Evolutionary conservation across 202 grass and related monocot species (phyloP).

Genomic region (Dendrocalamus latiflorus): DNA sequence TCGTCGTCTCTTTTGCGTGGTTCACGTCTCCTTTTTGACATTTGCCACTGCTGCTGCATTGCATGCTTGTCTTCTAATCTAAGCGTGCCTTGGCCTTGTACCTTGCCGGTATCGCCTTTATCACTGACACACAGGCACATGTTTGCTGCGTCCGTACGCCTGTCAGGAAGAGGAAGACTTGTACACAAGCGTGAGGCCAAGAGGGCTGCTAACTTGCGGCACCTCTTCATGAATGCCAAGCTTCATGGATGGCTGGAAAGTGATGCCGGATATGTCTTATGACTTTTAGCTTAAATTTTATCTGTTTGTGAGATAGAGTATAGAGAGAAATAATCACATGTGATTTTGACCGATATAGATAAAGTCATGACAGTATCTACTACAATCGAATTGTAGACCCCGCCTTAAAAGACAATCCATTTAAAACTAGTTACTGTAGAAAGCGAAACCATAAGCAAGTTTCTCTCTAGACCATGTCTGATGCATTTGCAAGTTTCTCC

Average conservation of each 20-base stretch:
- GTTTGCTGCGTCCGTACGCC: not conserved
- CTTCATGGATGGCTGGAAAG: not conserved
- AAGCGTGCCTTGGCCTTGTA: constrained; percentile 3
- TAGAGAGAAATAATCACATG: too few species aligned
- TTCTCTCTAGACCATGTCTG: not conserved
- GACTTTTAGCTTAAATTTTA: too few species aligned
- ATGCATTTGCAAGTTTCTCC: not conserved
- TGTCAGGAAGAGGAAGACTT: constrained; percentile 13
- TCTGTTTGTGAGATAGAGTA: too few species aligned
- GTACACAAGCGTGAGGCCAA: not conserved
- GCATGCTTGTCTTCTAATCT: not conserved
- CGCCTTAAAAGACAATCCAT: too few species aligned
- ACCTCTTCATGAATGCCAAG: not conserved
- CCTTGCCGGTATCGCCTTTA: not conserved
- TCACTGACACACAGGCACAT: constrained; percentile 15
- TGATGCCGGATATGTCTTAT: not conserved
- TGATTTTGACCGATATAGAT: too few species aligned
- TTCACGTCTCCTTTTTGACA: constrained; percentile 30
- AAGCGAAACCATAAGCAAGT: too few species aligned
- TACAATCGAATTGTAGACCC: too few species aligned
- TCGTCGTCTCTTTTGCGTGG: constrained; percentile 10
- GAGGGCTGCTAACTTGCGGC: not conserved
- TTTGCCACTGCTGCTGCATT: constrained; percentile 1
- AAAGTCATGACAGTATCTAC: too few species aligned
- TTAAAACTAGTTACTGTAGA: too few species aligned